A percentile compares a stretch with the other conserved stretches of the same genome.
Evolutionary conservation across 1,284 basidiomycete genomes (phyloP).

Genomic region (Rhizopogon parksii): DNA sequence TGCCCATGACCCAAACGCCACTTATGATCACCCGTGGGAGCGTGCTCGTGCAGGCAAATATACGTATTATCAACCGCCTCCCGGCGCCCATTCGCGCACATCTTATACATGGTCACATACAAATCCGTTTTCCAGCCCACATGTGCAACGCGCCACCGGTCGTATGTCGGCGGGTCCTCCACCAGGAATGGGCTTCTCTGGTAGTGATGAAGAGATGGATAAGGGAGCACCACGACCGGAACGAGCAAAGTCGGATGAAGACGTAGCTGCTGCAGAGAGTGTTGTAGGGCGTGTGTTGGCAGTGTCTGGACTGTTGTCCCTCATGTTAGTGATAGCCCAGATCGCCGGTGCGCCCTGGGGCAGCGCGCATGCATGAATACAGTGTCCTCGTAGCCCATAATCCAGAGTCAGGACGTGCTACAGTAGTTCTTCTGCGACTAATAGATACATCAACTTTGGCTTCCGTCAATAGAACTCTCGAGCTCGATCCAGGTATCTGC

Average conservation of each 20-base stretch:
- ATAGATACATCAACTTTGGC: too few relatives aligned
- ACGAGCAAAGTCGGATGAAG: conserved; percentile 16
- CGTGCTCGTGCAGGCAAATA: conserved; percentile 5
- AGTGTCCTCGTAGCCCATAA: neutral
- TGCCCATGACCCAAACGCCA: conserved; percentile 2
- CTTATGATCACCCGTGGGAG: conserved; percentile 12
- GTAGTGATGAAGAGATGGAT: neutral
- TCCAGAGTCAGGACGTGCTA: too few relatives aligned
- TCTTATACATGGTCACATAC: conserved; percentile 7
- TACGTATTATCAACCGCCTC: conserved; percentile 4
- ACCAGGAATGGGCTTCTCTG: neutral
- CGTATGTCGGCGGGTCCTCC: conserved; percentile 5
- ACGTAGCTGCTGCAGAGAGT: conserved; percentile 20
- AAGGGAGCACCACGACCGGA: conserved; percentile 3
- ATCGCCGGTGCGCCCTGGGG: conserved; percentile 1
- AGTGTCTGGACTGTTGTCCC: conserved; percentile 22
- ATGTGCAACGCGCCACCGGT: conserved; percentile 24
- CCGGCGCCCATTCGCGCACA: neutral
- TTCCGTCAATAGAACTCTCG: too few relatives aligned
- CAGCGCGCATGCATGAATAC: neutral
- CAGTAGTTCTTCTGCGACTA: too few relatives aligned
- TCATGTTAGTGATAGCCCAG: conserved; percentile 22
- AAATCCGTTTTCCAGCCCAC: conserved; percentile 22
- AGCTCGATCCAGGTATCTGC: too few relatives aligned
- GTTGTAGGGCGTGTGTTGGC: conserved; percentile 21